Conservation (phyloP, 768 basidiomycete species). For the Pisolithus albus region DNA sequence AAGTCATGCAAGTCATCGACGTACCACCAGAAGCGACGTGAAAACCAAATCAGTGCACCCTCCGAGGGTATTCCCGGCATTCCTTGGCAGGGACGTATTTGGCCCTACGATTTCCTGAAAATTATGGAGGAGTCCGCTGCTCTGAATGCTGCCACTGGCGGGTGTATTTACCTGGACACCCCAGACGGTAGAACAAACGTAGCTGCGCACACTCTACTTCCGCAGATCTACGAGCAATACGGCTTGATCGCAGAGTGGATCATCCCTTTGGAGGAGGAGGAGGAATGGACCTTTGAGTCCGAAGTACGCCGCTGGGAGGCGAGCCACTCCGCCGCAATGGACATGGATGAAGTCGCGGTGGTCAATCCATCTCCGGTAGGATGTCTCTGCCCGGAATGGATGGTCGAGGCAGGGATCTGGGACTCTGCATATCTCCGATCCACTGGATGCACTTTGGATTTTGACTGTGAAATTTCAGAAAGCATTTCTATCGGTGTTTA, state of each 20-base stretch:
- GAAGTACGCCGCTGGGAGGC: background rate
- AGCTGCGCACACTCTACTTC: background rate
- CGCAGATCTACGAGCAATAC: background rate
- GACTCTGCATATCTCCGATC: background rate
- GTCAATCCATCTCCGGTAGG: conserved; percentile 3
- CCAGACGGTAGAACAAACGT: background rate
- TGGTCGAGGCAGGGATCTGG: conserved; percentile 1
- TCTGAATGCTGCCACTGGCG: background rate
- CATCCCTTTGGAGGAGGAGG: background rate
- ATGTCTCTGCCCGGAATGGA: conserved; percentile 7
- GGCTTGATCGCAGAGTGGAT: background rate
- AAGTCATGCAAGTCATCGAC: no score
- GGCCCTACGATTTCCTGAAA: background rate
- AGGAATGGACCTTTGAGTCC: background rate
- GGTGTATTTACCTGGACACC: background rate
- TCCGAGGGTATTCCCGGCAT: background rate
- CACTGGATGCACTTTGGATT: no score
- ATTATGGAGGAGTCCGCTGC: background rate
- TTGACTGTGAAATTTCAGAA: no score
- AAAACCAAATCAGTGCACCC: background rate
- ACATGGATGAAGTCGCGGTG: conserved; percentile 1
- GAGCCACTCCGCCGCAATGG: background rate
- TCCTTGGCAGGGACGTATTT: background rate
- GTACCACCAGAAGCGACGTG: no score
- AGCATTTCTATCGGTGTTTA: no score